phyloP scores from a whole-genome alignment of 1,139 yeast species.

The Candida mesenterica region DNA sequence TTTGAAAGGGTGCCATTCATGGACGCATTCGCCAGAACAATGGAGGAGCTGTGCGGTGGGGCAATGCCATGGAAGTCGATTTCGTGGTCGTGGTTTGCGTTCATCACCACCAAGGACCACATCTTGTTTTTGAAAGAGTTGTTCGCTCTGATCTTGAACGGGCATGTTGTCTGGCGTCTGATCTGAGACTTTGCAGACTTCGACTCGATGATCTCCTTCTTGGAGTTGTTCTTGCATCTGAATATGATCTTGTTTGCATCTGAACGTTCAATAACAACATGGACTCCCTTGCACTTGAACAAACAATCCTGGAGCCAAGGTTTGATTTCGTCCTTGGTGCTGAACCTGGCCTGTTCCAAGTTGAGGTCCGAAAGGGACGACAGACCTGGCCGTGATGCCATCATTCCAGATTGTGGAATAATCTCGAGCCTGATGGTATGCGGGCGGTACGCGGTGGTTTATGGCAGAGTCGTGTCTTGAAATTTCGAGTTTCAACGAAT shows the following conservation, averaged over 20 bases:
- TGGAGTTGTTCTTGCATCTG: slow-evolving; percentile 49
- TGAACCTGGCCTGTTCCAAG: slow-evolving; percentile 14
- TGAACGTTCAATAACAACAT: slow-evolving; percentile 66
- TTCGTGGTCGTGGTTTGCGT: slow-evolving; percentile 50
- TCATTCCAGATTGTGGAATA: too few relatives aligned
- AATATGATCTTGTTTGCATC: slow-evolving; percentile 68
- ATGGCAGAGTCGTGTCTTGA: too few relatives aligned
- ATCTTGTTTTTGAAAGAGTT: slow-evolving; percentile 51
- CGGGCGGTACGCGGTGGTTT: too few relatives aligned
- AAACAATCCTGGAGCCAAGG: slow-evolving; percentile 61
- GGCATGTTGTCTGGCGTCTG: slow-evolving; percentile 46
- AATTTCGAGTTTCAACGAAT: too few relatives aligned
- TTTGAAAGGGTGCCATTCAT: background rate
- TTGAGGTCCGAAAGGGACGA: slow-evolving; percentile 12
- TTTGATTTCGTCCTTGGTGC: slow-evolving; percentile 44
- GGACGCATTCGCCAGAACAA: background rate
- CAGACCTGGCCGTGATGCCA: background rate
- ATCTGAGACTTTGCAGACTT: slow-evolving; percentile 9
- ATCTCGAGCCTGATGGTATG: too few relatives aligned
- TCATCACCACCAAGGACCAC: slow-evolving; percentile 64
- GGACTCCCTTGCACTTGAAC: slow-evolving; percentile 50
- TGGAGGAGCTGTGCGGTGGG: background rate
- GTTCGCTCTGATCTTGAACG: slow-evolving; percentile 69
- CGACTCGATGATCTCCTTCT: slow-evolving; percentile 12
- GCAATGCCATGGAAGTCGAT: slow-evolving; percentile 8